Base-by-base conservation (phyloP, 1,284 basidiomycete genomes). In the Coniferiporia weirii region DNA sequence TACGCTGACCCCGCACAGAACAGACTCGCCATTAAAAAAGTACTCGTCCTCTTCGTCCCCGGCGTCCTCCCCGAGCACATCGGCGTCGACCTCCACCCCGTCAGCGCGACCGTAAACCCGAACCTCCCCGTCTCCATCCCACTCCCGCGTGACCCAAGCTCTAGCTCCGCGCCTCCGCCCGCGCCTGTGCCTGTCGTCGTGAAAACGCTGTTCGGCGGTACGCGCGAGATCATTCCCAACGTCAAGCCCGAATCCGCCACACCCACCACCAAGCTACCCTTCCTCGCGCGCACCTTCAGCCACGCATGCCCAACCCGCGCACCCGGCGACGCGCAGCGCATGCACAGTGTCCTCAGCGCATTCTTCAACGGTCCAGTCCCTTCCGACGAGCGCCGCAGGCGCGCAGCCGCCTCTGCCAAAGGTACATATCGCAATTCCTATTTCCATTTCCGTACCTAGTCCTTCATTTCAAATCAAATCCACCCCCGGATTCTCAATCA, bases 221-320 rank as follows among this genome's bases (percentile, higher is more conserved):
- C 60, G 38, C 53, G 53, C 44, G 60, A 61, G 32, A 57, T 57
- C 27, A 38, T 47, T 13, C 22, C 52, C 8, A 48, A 56, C 5
- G 20, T 32, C 17, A 35, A 20, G 36, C 44, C 15, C 8, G 40
- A 48, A 9, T 12, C 15, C 9, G 36, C 27, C n/a, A 15, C 15
- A 40, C 27, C 27, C 27, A 4, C 12, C 38, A 40, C 45, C 4
- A 49, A 50, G 17, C 69, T 96, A 1, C 90, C 93, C 0, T 88
- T 92, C 66, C 83, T 97, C 49, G 78, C 85, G 1, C 82, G 81
- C 13, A 88, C 93, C 0, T 97, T 96, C 74, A 90, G 89, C 56
- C 92, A 95, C 73, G 92, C 91, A 3, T 93, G 89, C 65, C 95
- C 94, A 0, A 95, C 92, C 0, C 82, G 87, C 40, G 93, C 93